These are phyloP conservation scores for Myxozyma neotropica DNA, from an alignment of 805 yeast genomes.

Conservation along the genomic window DNA sequence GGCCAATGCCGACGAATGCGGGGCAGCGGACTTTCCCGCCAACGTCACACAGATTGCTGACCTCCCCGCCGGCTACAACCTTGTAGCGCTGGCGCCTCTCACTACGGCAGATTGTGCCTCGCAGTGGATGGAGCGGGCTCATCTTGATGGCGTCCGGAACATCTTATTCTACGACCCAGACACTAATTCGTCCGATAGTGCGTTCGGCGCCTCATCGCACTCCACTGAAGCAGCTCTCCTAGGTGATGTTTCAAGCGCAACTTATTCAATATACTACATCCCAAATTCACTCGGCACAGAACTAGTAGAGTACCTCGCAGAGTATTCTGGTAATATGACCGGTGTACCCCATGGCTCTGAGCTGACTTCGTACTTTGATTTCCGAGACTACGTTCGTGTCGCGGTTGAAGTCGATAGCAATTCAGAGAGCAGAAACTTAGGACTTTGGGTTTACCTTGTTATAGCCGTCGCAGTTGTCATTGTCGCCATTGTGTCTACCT, in stretches of 20 bases:
- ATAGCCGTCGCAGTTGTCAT: conserved; percentile 27
- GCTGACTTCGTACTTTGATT: conserved; percentile 19
- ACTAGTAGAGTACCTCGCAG: conserved; percentile 18
- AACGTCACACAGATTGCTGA: conserved; percentile 22
- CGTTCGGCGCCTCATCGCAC: neutral
- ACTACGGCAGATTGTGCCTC: conserved; percentile 17
- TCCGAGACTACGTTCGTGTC: conserved; percentile 33
- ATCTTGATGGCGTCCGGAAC: conserved; percentile 27
- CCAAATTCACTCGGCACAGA: conserved; percentile 7
- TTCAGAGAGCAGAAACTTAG: conserved; percentile 8
- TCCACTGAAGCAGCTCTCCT: neutral
- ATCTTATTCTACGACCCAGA: conserved; percentile 20
- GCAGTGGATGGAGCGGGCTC: conserved; percentile 27
- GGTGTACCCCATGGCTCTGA: conserved; percentile 24
- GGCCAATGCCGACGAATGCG: conserved; percentile 8
- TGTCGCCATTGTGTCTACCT: conserved; percentile 2
- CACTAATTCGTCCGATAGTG: neutral
- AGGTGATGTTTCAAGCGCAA: neutral
- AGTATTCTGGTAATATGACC: conserved; percentile 33
- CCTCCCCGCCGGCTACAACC: conserved; percentile 29
- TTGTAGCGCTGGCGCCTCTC: conserved; percentile 30
- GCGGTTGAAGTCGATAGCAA: conserved; percentile 22
- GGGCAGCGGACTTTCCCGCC: conserved; percentile 5
- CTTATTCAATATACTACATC: conserved; percentile 28
- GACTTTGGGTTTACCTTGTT: conserved; percentile 29